A percentile compares a stretch with the other conserved stretches of the same genome.
Conservation (phyloP, 192 early-diverging fungal species). For the Fimicolochytrium jonesii region DNA sequence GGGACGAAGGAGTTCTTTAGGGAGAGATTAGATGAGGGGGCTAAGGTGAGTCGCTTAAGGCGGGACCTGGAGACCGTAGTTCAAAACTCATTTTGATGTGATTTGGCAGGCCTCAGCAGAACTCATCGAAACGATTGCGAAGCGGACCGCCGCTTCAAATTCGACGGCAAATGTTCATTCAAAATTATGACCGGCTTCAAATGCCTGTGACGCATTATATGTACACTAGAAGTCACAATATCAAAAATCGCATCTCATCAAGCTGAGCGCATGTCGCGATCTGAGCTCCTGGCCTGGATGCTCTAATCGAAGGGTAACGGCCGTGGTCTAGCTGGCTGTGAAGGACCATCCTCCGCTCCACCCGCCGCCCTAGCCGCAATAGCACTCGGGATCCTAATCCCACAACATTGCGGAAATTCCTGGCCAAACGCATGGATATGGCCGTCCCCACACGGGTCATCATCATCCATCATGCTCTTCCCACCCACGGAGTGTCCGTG, state of each 20-base stretch:
- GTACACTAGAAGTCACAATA: no score
- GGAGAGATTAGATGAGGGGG: conserved; percentile 44
- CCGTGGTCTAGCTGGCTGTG: conserved; percentile 12
- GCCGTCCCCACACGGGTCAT: conserved; percentile 29
- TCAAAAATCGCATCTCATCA: no score
- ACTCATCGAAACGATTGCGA: conserved; percentile 21
- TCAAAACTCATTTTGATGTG: neutral
- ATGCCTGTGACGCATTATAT: no score
- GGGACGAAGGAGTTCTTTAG: conserved; percentile 80
- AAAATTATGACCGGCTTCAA: no score
- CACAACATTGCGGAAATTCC: conserved; percentile 74
- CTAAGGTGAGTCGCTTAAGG: conserved; percentile 41
- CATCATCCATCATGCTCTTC: neutral
- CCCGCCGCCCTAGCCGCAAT: conserved; percentile 64
- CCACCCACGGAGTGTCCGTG: conserved; percentile 32
- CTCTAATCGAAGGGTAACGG: conserved; percentile 49
- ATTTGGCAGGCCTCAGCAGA: conserved; percentile 14
- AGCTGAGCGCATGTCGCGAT: no score
- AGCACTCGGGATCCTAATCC: conserved; percentile 75
- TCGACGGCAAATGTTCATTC: no score
- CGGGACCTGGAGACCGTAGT: neutral
- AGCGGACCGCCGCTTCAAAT: no score
- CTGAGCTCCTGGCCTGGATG: no score
- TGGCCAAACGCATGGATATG: conserved; percentile 76
- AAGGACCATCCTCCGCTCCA: conserved; percentile 16